phyloP scores from a whole-genome alignment of 805 yeast species.

The Lachancea sp. region DNA sequence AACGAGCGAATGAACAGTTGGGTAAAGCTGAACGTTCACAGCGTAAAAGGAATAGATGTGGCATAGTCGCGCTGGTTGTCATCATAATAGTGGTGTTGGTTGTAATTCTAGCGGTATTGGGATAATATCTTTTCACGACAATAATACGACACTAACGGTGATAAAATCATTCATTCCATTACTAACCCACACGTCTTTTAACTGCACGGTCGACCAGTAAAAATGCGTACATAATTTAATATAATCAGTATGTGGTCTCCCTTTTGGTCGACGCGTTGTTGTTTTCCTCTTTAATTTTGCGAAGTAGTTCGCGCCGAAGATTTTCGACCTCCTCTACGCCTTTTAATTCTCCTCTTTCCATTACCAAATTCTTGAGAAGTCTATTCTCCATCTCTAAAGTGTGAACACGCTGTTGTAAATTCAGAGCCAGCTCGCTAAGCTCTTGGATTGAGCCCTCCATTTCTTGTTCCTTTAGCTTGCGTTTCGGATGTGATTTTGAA shows the following conservation, averaged over 20 bases:
- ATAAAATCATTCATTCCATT: no score
- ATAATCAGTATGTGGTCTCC: not conserved
- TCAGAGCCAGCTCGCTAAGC: constrained; percentile 57
- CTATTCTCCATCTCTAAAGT: constrained; percentile 91
- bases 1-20: constrained; percentile 65
- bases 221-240: not conserved
- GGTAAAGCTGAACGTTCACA: constrained; percentile 72
- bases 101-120: constrained; percentile 45
- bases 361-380: constrained; percentile 73
- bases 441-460: constrained; percentile 73
- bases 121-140: no score
- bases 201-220: not conserved
- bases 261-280: not conserved
- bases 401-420: constrained; percentile 66
- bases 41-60: constrained; percentile 62
- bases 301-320: constrained; percentile 34
- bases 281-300: constrained; percentile 7
- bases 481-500: constrained; percentile 41
- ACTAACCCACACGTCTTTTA: not conserved
- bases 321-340: constrained; percentile 48
- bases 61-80: constrained; percentile 56
- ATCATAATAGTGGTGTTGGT: constrained; percentile 53
- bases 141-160: no score
- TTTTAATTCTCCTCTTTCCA: constrained; percentile 61
- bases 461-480: constrained; percentile 87